Evolutionary conservation across 345 rosid genomes (phyloP), one percentile per base, ranked within the genome.

Genomic region (Citrus inodora): DNA sequence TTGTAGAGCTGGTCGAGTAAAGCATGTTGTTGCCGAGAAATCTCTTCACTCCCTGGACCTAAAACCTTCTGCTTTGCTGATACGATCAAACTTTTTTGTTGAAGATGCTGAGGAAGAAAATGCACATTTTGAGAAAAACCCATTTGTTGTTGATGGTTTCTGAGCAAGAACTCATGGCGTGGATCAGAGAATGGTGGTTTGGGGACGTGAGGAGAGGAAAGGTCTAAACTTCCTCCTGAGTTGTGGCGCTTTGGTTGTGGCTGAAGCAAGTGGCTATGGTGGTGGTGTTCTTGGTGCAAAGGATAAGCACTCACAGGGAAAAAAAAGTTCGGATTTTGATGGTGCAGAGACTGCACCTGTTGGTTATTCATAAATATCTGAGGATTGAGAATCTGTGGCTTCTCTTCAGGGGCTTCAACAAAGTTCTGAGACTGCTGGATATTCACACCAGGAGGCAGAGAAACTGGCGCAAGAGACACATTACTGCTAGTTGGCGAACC

Each of bases 1-100:
- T 83, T 82, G 80, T 76, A 88, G 83, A 88, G 87, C 85, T 83
- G 87, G 79, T 87, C 89, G 62, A 83, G 72, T 80, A 87, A 82
- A 25, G 75, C 84, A 65, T 85, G 83, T 16, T 85, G 88, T 33
- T 76, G 83, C 37, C 70, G 82, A 64, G 60, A 66, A 51, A 78
- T 53, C 32, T 75, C 87, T 51, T 81, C 87, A 37, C 42, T 70
- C 51, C 70, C 80, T 28, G 73, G 68, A 66, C 77, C 79, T 73
- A 71, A 37, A 28, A 80, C 63, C 80, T 76, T 82, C 75, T 80
- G 82, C 75, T 86, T 86, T 22, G 83, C 80, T 65, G 81, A 71
- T 69, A 64, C 77, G 78, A 80, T 56, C 61, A 81, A 66, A 28
- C 72, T 83, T 84, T 82, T 76, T 35, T 65, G 86, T 28, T 80